Evolutionary conservation across 345 rosid genomes (phyloP), one percentile per base, ranked within the genome.

Genomic region (Citrus medica): DNA sequence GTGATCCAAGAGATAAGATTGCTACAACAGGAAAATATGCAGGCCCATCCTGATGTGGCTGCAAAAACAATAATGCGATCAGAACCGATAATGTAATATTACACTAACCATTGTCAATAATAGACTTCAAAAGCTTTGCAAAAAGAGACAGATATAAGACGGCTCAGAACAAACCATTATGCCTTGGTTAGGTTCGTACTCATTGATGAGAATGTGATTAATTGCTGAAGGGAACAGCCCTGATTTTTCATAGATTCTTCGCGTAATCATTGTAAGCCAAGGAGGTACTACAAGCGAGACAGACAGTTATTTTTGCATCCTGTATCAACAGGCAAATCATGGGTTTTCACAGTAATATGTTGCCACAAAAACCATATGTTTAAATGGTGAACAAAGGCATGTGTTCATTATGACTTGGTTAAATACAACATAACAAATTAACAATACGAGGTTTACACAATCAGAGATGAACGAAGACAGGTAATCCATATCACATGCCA

Each of bases 11-110:
- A 76, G 99, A 95, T 24, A 95, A 73, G 61, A 95, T 91, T 75
- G 96, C 93, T 75, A 91, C 99, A 9, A 95, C 99, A 10, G 96
- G 98, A 67, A 87, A 87, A 83, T 95, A 95, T 60, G 99, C 93
- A 0, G 99, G 98, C 37, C 99, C 99, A 76, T 95, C 99, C 80
- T 95, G 98, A 84, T 93, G 98, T 7, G 92, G 94, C 98, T 95
- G 93, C 55, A 37, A 56, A 76, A 65, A 77, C 56, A 83, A 81
- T 71, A 69, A 77, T 53, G 71, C 48, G 35, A 25, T 25, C 55
- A 24, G 24, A 59, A 73, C 74, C 7, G 28, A 55, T 9, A 53
- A 1, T 21, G 62, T 2, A 71, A 71, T 21, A 71, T 53, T 19
- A 71, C 9, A 71, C 21, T 2, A 7, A 25, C 33, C 17, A 27